Conservation (phyloP, 169 alveolate genomes). For the Eimeria maxima region DNA sequence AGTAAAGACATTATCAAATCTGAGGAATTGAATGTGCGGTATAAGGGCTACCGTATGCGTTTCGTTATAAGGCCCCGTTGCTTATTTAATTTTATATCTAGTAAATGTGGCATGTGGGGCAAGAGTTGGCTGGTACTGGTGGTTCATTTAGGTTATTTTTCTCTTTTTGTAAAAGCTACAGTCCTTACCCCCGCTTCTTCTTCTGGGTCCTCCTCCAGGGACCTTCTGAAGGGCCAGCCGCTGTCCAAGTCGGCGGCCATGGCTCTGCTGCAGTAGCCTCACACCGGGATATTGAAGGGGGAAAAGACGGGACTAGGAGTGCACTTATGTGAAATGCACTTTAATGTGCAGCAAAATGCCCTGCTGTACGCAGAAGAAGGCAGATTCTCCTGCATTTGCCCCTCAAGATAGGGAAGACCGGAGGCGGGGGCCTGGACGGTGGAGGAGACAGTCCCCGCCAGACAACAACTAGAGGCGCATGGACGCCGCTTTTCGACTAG, state of each 20-base stretch:
- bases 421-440: neutral
- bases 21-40: neutral
- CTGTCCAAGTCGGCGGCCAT: slow-evolving; percentile 16
- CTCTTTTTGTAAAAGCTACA: neutral
- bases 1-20: neutral
- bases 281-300: neutral
- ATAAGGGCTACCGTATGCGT: neutral
- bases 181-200: neutral
- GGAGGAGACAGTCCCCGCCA: neutral
- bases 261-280: neutral
- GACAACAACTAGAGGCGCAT: neutral
- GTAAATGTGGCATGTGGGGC: slow-evolving; percentile 1
- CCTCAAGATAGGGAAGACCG: neutral
- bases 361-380: neutral
- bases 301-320: neutral
- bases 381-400: neutral
- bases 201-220: slow-evolving; percentile 12
- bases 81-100: neutral
- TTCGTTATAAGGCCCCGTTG: neutral
- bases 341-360: neutral
- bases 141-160: neutral
- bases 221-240: slow-evolving; percentile 20
- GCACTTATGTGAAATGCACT: neutral
- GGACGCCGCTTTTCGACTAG: too few relatives aligned
- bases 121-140: neutral